Base-by-base conservation (phyloP, 1,284 basidiomycete genomes). In the Cryptococcus sp. region DNA sequence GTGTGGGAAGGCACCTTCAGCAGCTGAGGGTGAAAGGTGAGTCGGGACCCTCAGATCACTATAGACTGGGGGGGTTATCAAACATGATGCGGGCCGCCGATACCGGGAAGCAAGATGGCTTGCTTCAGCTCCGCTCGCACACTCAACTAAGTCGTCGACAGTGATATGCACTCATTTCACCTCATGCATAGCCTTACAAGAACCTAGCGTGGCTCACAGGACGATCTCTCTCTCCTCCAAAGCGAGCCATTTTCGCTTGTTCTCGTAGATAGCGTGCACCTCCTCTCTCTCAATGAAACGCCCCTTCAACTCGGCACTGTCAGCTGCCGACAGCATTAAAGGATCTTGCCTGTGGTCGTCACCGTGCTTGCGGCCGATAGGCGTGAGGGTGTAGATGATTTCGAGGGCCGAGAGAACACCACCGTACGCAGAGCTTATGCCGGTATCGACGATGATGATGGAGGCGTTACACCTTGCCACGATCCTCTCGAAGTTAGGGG, bases 371-470 rank as follows among this genome's bases (percentile, higher is more conserved):
- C 13, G 12, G 1, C 57, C 48, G n/a, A 64, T n/a, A 0, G 74
- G 76, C 13, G 69, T 69, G n/a, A 94, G 80, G 1, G 84, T 85
- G 75, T 95, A 94, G 38, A 86, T 81, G 54, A 96, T 85, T 23
- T 89, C 89, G 15, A 96, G 78, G 1, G 92, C 91, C 0, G 91
- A 92, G 6, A 94, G 79, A 0, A 84, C 85, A 9, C 93, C 93
- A n/a, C 91, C 91, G 68, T 96, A 97, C 1, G 91, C 92, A 69
- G 88, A 88, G 1, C 91, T 93, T 56, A 96, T 95, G 38, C 74
- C 77, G n/a, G 80, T 81, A 70, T 96, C 93, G 52, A 97, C 95
- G 63, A 96, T 88, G 65, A 96, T 87, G 52, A 96, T 84, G 65
- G 88, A 90, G 12, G 89, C 91, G 46, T 83, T 81, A 71, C 92